Conservation (phyloP, 1,139 yeast genomes). For the Suzukiozyma palmioleophila region DNA sequence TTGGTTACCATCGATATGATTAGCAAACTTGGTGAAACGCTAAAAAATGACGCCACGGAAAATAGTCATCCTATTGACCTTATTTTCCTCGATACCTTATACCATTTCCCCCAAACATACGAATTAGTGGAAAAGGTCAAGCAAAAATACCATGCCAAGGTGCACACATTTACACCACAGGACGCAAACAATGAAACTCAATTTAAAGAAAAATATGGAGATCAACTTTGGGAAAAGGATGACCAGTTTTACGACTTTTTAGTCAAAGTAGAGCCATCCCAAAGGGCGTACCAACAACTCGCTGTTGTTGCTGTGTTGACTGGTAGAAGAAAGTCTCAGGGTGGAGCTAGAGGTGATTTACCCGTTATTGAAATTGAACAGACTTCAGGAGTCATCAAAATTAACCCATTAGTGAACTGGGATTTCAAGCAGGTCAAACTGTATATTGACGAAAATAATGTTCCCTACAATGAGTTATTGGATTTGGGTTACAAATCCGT, state of each 20-base stretch:
- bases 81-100: slow-evolving; percentile 84
- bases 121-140: slow-evolving; percentile 63
- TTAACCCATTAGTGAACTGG: slow-evolving; percentile 89
- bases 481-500: slow-evolving; percentile 87
- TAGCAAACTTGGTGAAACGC: slow-evolving; percentile 41
- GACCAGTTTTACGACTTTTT: slow-evolving; percentile 79
- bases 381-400: slow-evolving; percentile 66
- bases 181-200: slow-evolving; percentile 56
- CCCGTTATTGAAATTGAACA: slow-evolving; percentile 76
- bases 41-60: slow-evolving; percentile 4
- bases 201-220: slow-evolving; percentile 67
- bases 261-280: slow-evolving; percentile 91
- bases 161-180: slow-evolving; percentile 65
- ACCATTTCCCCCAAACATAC: slow-evolving; percentile 89
- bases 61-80: slow-evolving; percentile 55
- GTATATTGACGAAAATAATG: slow-evolving; percentile 65
- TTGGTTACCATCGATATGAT: slow-evolving; percentile 83
- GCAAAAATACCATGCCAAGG: slow-evolving; percentile 46
- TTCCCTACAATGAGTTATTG: slow-evolving; percentile 80
- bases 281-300: slow-evolving; percentile 73
- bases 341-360: slow-evolving; percentile 73
- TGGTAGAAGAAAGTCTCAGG: slow-evolving; percentile 89
- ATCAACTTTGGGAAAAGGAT: slow-evolving; percentile 75
- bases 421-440: slow-evolving; percentile 63
- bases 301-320: slow-evolving; percentile 81